Base-by-base conservation (phyloP, 208 protist genomes). In the Leishmania amazonensis region DNA sequence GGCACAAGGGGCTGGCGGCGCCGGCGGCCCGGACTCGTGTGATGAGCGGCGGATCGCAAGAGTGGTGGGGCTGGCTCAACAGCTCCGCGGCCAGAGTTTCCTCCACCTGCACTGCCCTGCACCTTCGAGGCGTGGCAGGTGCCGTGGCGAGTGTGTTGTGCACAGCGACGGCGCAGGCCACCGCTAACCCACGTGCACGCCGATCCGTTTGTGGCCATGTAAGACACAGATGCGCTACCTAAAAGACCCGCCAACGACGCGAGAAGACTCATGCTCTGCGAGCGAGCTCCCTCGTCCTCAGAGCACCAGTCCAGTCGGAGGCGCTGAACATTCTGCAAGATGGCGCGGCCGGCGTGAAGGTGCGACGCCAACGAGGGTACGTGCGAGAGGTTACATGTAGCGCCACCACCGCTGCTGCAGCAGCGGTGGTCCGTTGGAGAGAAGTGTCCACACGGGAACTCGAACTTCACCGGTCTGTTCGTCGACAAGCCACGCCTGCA, bases 121-220 rank as follows among this genome's bases (percentile, higher is more conserved):
- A 31, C 28, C 45, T 4, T 74, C 11, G 45, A 51, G 70, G 28
- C 8, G 21, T 21, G 7, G 45, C 13, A 8, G 71, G 40, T 28
- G 17, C 35, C 45, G 54, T 76, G 47, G n/a, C 24, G 28, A 42
- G 13, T 24, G 13, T 4, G 15, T 38, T 40, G n/a, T 47, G 47
- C 40, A 13, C 13, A 19, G 47, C 51, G 51, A 31, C 75, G 80
- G n/a, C 76, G 76, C 78, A 85, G 53, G 19, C 82, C 82, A 35
- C 82, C 82, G 58, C 78, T 85, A 21, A 85, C 82, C 82, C 77
- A 85, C 64, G 81, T 0, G 38, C 82, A 85, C n/a, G 53, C 73
- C 38, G 38, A 24, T 0, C 78, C 77, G 47, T 76, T 40, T 3
- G 51, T 24, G 2, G 78, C 62, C 6, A 28, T 19, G 73, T 82